Evolutionary conservation across 108 stramenopile species (phyloP), one percentile per base, ranked within the genome.

Genomic region (Cyclotella choctawhatcheeana): DNA sequence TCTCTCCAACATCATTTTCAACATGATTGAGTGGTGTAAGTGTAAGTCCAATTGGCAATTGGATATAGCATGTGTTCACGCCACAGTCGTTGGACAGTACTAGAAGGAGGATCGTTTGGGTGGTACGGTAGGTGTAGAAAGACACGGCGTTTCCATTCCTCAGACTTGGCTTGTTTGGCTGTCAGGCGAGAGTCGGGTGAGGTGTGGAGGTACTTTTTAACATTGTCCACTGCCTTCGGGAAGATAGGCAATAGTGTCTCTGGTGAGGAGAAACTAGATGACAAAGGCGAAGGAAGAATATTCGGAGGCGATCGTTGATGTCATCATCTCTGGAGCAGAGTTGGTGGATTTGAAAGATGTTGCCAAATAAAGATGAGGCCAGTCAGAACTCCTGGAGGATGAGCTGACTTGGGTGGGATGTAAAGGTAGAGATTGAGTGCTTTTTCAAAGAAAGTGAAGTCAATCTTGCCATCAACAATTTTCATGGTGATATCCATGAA

Each of bases 401-500:
- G 62, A 21, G 44, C 14, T 6, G 62, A 63, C 3, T 24, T 6
- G 17, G 67, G 67, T 2, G 67, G 67, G 10, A 68, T 68, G 37
- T 68, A 68, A 6, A 55, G 67, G 37, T 68, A 54, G 0, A 72
- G 70, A 34, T 51, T 37, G 0, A 64, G 0, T 1, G 14, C 18
- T 44, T 71, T 77, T 30, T 71, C 70, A 21, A 50, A 77, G 32
- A 77, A 48, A n/a, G 63, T 65, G 10, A 71, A 53, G 18, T 52
- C 44, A 1, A 77, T 55, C 14, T 20, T 29, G 3, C 14, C 25
- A 0, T 56, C 13, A 0, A 32, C 27, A 30, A 77, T 77, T 24
- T 17, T 20, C 12, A 77, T 65, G 6, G 26, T 52, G 14, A 77
- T 10, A 22, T 77, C 71, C 63, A 72, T 65, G 64, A 77, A 77